Base-by-base conservation (phyloP, 495 filamentous ascomycete species). In the Neurospora tetrasperma region DNA sequence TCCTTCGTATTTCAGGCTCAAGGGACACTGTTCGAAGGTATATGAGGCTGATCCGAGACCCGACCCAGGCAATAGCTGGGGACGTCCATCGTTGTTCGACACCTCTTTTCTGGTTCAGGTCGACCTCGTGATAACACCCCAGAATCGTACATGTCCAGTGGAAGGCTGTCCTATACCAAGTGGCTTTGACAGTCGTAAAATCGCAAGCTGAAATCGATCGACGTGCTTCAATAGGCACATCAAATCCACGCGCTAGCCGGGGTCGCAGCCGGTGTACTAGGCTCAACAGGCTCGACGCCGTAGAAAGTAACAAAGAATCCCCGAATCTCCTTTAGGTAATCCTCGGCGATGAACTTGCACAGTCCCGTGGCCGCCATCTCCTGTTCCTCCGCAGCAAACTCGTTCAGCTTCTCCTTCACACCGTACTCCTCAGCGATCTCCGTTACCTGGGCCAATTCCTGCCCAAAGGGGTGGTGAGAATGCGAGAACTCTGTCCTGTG, bases 341-440 rank as follows among this genome's bases (percentile, higher is more conserved):
- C 96, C 23, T 91, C 87, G 14, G 91, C 93, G 14, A 85, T 85
- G 79, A 94, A 94, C 77, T 90, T 92, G 78, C 84, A 85, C 6
- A 98, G 84, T 14, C 93, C 94, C 69, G 86, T 88, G 39, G 85
- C 83, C 59, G 84, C 76, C 75, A 96, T 81, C 42, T 89, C 86
- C 73, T 88, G 81, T 77, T 93, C 91, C 77, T 96, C 93, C 38
- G 90, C 88, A 69, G 92, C 89, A 62, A 92, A 84, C n/a, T 88
- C 79, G 69, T 90, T 88, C 69, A 89, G 79, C 70, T 87, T 85
- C 71, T 87, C 83, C 78, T 88, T 86, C 71, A 86, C 86, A 18
- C 92, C 91, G 73, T 92, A 93, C 78, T 97, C 94, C 82, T 98
- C 96, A 0, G 91, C 94, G 12, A 98, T 87, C 82, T 94, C 92